These are phyloP conservation scores for Vachellia collinsii DNA, from an alignment of 306 rosid species.

Conservation along the genomic window DNA sequence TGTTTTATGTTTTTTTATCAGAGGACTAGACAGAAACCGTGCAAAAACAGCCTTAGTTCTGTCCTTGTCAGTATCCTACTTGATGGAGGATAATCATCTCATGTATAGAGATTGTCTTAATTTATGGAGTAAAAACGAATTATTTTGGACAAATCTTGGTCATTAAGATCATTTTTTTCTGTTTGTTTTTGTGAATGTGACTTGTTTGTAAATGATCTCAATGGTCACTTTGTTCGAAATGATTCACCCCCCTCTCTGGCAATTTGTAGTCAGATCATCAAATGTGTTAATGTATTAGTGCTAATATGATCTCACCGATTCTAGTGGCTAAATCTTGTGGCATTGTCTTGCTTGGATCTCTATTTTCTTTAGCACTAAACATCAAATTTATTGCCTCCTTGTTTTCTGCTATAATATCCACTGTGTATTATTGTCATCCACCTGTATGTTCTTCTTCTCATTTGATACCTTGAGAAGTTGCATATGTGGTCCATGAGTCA, in stretches of 20 bases:
- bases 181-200: neutral
- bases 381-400: conserved; percentile 25
- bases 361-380: conserved; percentile 41
- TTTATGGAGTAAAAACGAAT: neutral
- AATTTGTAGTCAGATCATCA: neutral
- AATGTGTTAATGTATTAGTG: neutral
- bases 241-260: neutral
- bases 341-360: conserved; percentile 42
- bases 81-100: conserved; percentile 23
- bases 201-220: neutral
- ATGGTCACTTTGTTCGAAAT: neutral
- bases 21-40: neutral
- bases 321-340: conserved; percentile 36
- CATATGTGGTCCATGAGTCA: conserved; percentile 52
- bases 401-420: conserved; percentile 22
- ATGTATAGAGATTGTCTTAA: neutral
- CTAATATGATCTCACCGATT: neutral
- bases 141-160: neutral
- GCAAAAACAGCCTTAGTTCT: neutral
- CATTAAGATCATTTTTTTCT: conserved; percentile 2
- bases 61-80: neutral
- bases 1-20: neutral
- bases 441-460: conserved; percentile 27
- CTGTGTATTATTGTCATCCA: conserved; percentile 6
- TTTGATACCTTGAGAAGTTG: conserved; percentile 42